phyloP scores from a whole-genome alignment of 306 rosid species.

The Oemleria cerasiformis region DNA sequence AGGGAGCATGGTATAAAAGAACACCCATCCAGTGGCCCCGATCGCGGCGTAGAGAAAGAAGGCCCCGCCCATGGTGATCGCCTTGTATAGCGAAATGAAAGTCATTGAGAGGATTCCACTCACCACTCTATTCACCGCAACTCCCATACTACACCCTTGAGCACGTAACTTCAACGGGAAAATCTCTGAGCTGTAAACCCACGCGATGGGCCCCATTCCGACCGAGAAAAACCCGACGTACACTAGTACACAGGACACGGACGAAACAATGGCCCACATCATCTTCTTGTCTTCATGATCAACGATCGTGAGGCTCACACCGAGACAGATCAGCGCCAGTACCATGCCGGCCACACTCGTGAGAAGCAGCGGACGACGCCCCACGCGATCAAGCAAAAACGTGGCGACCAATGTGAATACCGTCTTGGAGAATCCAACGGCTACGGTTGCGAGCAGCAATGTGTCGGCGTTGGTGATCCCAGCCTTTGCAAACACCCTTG shows the following conservation, averaged over 20 bases:
- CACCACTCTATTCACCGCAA: constrained; percentile 40
- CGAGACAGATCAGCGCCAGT: background rate
- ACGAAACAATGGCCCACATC: background rate
- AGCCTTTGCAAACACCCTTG: constrained; percentile 42
- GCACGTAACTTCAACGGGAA: constrained; percentile 40
- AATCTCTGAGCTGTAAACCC: constrained; percentile 11
- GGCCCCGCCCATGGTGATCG: constrained; percentile 53
- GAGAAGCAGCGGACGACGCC: background rate
- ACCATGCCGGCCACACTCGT: background rate
- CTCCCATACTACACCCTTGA: constrained; percentile 43
- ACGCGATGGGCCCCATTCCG: constrained; percentile 44
- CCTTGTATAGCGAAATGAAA: constrained; percentile 41
- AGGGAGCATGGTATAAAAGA: constrained; percentile 49
- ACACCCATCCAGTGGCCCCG: constrained; percentile 33
- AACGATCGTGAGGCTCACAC: background rate
- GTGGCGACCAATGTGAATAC: constrained; percentile 17
- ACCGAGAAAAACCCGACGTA: constrained; percentile 45
- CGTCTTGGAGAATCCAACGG: constrained; percentile 17
- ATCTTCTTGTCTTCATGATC: background rate
- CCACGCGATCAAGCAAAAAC: background rate
- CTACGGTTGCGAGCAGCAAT: constrained; percentile 38
- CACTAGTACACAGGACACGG: background rate
- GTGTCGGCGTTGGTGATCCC: constrained; percentile 13
- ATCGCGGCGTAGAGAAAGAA: constrained; percentile 47
- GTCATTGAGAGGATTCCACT: constrained; percentile 54